These are phyloP conservation scores for Botryotinia calthae DNA, from an alignment of 2,329 filamentous ascomycete species.

Conservation along the genomic window DNA sequence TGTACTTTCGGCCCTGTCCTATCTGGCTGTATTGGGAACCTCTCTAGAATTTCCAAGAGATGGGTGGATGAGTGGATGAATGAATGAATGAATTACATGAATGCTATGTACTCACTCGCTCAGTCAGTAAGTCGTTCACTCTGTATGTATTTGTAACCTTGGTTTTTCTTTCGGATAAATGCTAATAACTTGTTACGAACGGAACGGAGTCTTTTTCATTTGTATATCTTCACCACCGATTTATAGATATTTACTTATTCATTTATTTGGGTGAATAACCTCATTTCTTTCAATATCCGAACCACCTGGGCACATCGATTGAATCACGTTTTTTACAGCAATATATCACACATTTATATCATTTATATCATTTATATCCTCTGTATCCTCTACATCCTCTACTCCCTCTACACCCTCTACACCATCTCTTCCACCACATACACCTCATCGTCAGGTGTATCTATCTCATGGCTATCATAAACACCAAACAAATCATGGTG, in stretches of 20 bases:
- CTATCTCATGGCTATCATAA: background rate
- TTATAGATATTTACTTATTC: background rate
- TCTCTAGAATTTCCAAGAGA: background rate
- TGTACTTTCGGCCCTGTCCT: background rate
- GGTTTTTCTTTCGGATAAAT: background rate
- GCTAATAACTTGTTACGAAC: background rate
- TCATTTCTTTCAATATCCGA: background rate
- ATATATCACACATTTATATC: background rate
- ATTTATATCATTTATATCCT: background rate
- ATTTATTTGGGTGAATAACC: background rate
- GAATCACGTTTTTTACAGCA: background rate
- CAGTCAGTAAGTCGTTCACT: background rate
- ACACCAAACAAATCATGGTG: background rate
- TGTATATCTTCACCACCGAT: background rate
- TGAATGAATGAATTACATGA: background rate
- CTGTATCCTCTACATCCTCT: background rate
- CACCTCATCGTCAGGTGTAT: background rate
- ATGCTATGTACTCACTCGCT: background rate
- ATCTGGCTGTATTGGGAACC: background rate
- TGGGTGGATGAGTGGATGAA: background rate
- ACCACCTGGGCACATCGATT: background rate
- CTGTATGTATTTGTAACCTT: background rate
- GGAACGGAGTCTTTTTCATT: background rate
- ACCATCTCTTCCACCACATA: background rate
- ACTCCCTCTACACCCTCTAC: background rate